A percentile compares a stretch with the other conserved stretches of the same genome.
phyloP scores from a whole-genome alignment of 129 eudicot genomes.

The Helianthus annuus region DNA sequence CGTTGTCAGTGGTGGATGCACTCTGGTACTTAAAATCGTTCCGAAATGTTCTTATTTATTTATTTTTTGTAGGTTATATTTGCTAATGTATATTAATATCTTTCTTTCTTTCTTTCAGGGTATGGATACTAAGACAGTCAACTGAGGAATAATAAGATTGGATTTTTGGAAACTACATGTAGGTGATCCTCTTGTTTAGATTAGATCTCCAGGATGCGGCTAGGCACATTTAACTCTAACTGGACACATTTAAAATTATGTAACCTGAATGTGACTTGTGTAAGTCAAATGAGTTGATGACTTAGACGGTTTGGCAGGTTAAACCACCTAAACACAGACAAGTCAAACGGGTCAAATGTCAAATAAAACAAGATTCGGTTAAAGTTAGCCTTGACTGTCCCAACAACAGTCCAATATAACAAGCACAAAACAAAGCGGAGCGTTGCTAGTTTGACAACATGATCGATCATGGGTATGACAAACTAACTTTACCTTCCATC shows the following conservation, averaged over 20 bases:
- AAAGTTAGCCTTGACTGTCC: slow-evolving; percentile 13
- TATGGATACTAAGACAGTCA: slow-evolving; percentile 64
- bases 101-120: slow-evolving; percentile 38
- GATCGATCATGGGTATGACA: background rate
- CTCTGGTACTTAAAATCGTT: slow-evolving; percentile 41
- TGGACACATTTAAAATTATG: too few relatives aligned
- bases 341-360: too few relatives aligned
- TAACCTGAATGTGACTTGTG: too few relatives aligned
- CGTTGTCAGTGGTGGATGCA: slow-evolving; percentile 94
- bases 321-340: too few relatives aligned
- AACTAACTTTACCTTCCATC: slow-evolving; percentile 58
- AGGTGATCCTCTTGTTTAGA: slow-evolving; percentile 22
- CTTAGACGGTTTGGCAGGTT: too few relatives aligned
- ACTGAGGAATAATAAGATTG: slow-evolving; percentile 13
- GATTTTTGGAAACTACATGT: slow-evolving; percentile 17
- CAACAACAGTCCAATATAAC: slow-evolving; percentile 36
- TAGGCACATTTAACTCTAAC: background rate
- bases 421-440: background rate
- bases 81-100: background rate
- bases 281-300: too few relatives aligned
- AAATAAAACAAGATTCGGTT: too few relatives aligned
- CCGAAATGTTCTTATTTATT: background rate
- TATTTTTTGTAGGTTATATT: background rate
- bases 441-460: background rate
- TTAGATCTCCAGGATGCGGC: slow-evolving; percentile 32